phyloP scores from a whole-genome alignment of 768 basidiomycete genomes.

The Vishniacozyma victoriae region DNA sequence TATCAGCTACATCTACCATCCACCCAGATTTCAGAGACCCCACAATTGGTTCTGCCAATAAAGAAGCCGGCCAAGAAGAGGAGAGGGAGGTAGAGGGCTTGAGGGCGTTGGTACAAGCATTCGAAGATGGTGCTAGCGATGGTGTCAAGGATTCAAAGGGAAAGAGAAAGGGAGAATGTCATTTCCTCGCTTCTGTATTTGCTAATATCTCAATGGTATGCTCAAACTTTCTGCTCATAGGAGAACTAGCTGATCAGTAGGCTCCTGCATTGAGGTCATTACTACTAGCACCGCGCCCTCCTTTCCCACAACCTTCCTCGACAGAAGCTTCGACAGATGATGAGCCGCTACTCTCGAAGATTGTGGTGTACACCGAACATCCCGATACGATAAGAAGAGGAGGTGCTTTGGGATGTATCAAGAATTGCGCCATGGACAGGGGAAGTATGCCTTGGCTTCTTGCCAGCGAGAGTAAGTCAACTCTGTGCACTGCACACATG shows the following conservation, averaged over 20 bases:
- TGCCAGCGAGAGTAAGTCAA: constrained; percentile 42
- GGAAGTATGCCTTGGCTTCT: constrained; percentile 43
- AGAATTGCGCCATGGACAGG: constrained; percentile 50
- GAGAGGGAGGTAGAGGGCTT: constrained; percentile 57
- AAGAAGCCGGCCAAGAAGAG: constrained; percentile 39
- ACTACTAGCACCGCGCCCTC: constrained; percentile 65
- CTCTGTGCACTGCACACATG: constrained; percentile 62
- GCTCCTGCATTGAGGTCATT: constrained; percentile 69
- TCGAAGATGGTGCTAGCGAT: constrained; percentile 64
- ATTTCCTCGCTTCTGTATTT: constrained; percentile 91
- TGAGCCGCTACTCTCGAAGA: constrained; percentile 76
- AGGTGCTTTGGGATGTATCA: constrained; percentile 79
- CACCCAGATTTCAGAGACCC: constrained; percentile 64
- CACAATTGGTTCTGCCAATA: constrained; percentile 30
- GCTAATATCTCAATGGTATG: constrained; percentile 79
- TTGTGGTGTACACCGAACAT: constrained; percentile 85
- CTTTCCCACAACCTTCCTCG: constrained; percentile 51
- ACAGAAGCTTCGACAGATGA: constrained; percentile 44
- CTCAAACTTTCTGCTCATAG: constrained; percentile 12
- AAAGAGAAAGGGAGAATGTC: constrained; percentile 66
- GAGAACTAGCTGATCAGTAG: constrained; percentile 51
- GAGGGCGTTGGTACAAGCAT: constrained; percentile 82
- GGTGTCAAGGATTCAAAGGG: constrained; percentile 54
- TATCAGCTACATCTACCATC: constrained; percentile 69
- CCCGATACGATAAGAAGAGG: constrained; percentile 76